These are phyloP conservation scores for Lathyrus oleraceus DNA, from an alignment of 306 rosid genomes.

Conservation along the genomic window DNA sequence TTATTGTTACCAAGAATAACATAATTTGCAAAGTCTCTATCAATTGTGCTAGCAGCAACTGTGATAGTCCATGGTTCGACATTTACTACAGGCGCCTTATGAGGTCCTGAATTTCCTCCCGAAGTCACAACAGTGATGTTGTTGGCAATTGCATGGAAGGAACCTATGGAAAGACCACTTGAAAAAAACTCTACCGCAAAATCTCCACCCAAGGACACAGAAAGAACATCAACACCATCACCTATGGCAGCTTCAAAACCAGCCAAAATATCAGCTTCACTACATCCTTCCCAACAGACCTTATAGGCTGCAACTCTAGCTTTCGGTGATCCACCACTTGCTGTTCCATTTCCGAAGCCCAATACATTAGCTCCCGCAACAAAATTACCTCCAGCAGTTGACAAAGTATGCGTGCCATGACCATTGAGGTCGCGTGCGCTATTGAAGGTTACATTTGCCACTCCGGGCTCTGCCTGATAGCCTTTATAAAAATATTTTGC, in stretches of 20 bases:
- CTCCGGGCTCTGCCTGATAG: neutral
- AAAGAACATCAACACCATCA: constrained; percentile 77
- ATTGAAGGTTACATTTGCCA: neutral
- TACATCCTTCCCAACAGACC: constrained; percentile 67
- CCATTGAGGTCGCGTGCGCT: constrained; percentile 60
- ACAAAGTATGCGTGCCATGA: constrained; percentile 86
- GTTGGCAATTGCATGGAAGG: constrained; percentile 57
- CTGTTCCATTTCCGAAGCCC: constrained; percentile 71
- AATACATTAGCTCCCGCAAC: constrained; percentile 45
- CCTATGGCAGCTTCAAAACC: constrained; percentile 71
- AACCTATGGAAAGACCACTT: constrained; percentile 42
- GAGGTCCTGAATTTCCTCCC: constrained; percentile 59
- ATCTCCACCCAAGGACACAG: constrained; percentile 48
- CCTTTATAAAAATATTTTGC: constrained; percentile 72
- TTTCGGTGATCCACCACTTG: constrained; percentile 87
- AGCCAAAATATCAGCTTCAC: constrained; percentile 68
- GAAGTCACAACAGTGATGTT: constrained; percentile 53
- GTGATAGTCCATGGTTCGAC: constrained; percentile 63
- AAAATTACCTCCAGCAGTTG: constrained; percentile 80
- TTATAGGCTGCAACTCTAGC: constrained; percentile 80
- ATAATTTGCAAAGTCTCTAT: constrained; percentile 44
- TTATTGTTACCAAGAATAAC: constrained; percentile 52
- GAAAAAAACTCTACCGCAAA: neutral
- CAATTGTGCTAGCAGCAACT: constrained; percentile 73
- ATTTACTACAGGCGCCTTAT: constrained; percentile 4